These are phyloP conservation scores for Botrytis sinoallii DNA, from an alignment of 2,329 filamentous ascomycete genomes.

Conservation along the genomic window DNA sequence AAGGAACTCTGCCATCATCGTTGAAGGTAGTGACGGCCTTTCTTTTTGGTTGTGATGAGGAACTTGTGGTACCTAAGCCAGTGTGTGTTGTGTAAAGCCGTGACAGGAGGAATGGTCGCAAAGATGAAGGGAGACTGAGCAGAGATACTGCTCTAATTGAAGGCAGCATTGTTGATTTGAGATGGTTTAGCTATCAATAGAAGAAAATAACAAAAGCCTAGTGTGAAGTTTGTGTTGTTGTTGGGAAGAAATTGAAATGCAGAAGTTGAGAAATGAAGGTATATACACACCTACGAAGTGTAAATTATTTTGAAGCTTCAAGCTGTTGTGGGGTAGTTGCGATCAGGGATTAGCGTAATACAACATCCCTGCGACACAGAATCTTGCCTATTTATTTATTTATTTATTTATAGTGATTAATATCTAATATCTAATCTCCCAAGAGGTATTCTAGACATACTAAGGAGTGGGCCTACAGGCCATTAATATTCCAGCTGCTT, in stretches of 20 bases:
- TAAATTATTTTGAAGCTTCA: slow-evolving; percentile 8
- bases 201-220: neutral
- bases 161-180: slow-evolving; percentile 22
- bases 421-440: too few species aligned
- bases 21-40: slow-evolving; percentile 78
- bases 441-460: too few species aligned
- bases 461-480: too few species aligned
- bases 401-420: too few species aligned
- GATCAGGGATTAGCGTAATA: neutral
- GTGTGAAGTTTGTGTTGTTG: neutral
- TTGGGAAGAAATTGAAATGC: neutral
- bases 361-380: too few species aligned
- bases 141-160: slow-evolving; percentile 24
- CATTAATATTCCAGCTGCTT: too few species aligned
- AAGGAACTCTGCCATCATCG: slow-evolving; percentile 78
- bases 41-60: slow-evolving; percentile 48
- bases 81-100: slow-evolving; percentile 59
- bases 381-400: too few species aligned
- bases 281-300: neutral
- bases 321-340: slow-evolving; percentile 9
- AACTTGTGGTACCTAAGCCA: slow-evolving; percentile 39
- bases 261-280: neutral
- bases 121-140: slow-evolving; percentile 40
- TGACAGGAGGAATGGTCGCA: slow-evolving; percentile 42
- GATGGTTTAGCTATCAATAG: neutral